Evolutionary conservation across 116 monocot species (phyloP).

Genomic region (Iris pallida): DNA sequence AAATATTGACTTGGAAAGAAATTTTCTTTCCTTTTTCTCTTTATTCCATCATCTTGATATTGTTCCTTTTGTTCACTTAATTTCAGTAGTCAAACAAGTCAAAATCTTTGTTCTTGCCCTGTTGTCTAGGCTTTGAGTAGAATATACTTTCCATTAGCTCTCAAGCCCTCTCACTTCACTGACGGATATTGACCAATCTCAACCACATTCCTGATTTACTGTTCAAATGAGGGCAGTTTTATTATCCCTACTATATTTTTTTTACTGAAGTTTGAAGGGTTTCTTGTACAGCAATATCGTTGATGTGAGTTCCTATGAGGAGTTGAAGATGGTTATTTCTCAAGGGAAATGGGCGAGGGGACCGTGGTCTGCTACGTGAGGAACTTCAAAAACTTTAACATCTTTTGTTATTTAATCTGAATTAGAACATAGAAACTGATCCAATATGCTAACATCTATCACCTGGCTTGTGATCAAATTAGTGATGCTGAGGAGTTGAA

Average conservation of each 20-base stretch:
- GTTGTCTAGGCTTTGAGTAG: no score
- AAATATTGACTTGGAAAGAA: no score
- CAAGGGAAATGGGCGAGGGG: constrained; percentile 97
- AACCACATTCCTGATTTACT: no score
- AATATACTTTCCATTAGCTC: no score
- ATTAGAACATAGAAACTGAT: not conserved
- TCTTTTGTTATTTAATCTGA: not conserved
- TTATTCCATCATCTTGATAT: no score
- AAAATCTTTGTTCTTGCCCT: no score
- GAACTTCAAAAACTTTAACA: not conserved
- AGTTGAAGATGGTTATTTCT: constrained; percentile 75
- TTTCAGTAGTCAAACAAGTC: no score
- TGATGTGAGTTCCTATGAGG: constrained; percentile 83
- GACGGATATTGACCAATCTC: no score
- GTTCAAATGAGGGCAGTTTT: no score
- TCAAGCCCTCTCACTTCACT: no score
- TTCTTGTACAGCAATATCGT: constrained; percentile 78
- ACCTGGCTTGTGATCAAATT: constrained; percentile 5
- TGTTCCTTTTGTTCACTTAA: no score
- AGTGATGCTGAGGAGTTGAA: constrained; percentile 77
- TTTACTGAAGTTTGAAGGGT: not conserved
- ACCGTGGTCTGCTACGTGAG: constrained; percentile 93
- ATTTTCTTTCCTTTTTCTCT: no score
- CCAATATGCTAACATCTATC: not conserved
- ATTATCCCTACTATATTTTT: not conserved